Evolutionary conservation across 768 basidiomycete species (phyloP).

Genomic region (Boletus subparvulus): DNA sequence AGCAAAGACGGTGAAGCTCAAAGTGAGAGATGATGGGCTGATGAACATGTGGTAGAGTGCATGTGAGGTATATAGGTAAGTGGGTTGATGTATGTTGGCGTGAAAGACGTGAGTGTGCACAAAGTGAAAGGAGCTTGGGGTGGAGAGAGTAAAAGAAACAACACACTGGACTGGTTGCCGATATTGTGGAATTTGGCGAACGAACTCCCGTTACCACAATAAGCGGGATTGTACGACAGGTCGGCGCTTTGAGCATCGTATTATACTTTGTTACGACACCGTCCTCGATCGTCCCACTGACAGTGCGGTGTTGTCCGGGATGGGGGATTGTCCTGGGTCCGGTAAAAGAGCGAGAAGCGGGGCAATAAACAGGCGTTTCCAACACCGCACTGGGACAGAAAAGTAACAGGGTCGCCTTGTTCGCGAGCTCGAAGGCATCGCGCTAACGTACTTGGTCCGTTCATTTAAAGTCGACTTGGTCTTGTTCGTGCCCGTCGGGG

Average conservation of each 20-base stretch:
- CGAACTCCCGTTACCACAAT: conserved; percentile 9
- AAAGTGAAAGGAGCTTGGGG: conserved; percentile 11
- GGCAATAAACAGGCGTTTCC: conserved; percentile 7
- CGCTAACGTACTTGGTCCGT: neutral
- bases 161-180: conserved; percentile 9
- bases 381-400: conserved; percentile 15
- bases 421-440: neutral
- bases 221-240: conserved; percentile 24
- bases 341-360: neutral
- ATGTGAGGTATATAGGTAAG: conserved; percentile 26
- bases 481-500: neutral
- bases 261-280: conserved; percentile 1
- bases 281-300: neutral
- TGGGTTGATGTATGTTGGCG: conserved; percentile 15
- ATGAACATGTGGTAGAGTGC: conserved; percentile 31
- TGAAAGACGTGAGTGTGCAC: conserved; percentile 26
- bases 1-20: conserved; percentile 16
- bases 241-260: conserved; percentile 1
- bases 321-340: neutral
- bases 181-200: conserved; percentile 7
- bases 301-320: conserved; percentile 10
- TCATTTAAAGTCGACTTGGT: conserved; percentile 1
- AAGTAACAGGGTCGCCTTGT: conserved; percentile 5
- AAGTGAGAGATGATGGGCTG: conserved; percentile 16
- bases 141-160: conserved; percentile 13